Evolutionary conservation across 352 stramenopile species (phyloP), one percentile per base, ranked within the genome.

Genomic region (Achlya hypogyna): DNA sequence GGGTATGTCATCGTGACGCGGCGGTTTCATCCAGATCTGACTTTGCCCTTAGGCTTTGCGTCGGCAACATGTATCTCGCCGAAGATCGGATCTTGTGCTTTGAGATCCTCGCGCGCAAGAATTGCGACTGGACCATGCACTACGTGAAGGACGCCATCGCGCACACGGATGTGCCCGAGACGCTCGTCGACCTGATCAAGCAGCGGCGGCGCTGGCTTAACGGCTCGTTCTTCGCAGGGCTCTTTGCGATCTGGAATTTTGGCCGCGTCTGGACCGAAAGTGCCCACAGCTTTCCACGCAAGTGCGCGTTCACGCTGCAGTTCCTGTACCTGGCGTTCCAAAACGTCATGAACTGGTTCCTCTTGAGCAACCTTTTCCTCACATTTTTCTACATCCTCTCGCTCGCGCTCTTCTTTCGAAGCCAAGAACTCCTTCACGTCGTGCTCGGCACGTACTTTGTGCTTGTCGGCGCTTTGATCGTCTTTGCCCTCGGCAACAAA

Each of bases 31-130:
- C 27, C 16, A 42, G 27, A 38, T 56, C 22, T 14, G n/a, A 27
- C n/a, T 18, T 28, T 45, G 16, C 51, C 18, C 20, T 18, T 64
- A 64, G 54, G 18, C 75, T 79, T 5, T 86, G 85, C 60, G 78
- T 78, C 43, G 78, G 78, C 25, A 88, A 87, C 63, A 85, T 87
- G 80, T 86, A 84, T 54, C 71, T 88, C 0, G 78, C 77, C 14
- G 77, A 87, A 67, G 80, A 87, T 53, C 76, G 78, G 4, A 84
- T 88, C 51, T 65, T 88, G 32, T 82, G 75, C 56, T 87, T 84
- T 54, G 78, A 88, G 53, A 54, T 88, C 32, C 51, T 88, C 4
- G 77, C 77, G 14, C 72, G 76, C 5, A 63, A 63, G 22, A 72
- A 72, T 25, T 64, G 72, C 49, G 73, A 72, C 25, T 85, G 75